phyloP scores from a whole-genome alignment of 768 basidiomycete species.

The Austroboletus eburneus region DNA sequence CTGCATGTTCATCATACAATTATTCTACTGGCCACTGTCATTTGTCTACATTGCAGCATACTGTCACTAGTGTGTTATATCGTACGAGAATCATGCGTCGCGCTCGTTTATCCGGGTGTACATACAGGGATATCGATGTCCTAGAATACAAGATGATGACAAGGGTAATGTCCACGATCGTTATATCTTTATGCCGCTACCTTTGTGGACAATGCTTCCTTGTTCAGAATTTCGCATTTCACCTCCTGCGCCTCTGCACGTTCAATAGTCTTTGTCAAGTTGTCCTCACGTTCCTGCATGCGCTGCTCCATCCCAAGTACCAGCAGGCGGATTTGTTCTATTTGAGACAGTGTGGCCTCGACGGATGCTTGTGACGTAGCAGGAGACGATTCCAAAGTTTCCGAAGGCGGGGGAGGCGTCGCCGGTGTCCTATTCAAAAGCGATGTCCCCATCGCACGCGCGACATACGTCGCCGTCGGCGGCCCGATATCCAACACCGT shows the following conservation, averaged over 20 bases:
- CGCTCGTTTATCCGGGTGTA: background rate
- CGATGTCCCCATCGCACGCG: slow-evolving; percentile 27
- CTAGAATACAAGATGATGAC: slow-evolving; percentile 23
- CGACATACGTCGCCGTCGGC: slow-evolving; percentile 26
- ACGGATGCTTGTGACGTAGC: slow-evolving; percentile 23
- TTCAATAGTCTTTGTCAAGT: slow-evolving; percentile 54
- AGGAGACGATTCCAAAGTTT: slow-evolving; percentile 10
- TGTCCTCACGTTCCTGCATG: slow-evolving; percentile 58
- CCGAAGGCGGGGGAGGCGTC: slow-evolving; percentile 15
- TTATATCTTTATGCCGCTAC: slow-evolving; percentile 6
- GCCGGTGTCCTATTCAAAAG: slow-evolving; percentile 21
- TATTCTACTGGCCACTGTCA: slow-evolving; percentile 26
- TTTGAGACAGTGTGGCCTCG: slow-evolving; percentile 50
- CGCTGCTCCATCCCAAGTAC: slow-evolving; percentile 76
- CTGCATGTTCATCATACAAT: slow-evolving; percentile 22
- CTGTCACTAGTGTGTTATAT: slow-evolving; percentile 19
- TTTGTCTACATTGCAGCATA: slow-evolving; percentile 30
- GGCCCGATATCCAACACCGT: slow-evolving; percentile 36
- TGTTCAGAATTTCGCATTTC: slow-evolving; percentile 48
- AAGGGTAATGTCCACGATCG: slow-evolving; percentile 6
- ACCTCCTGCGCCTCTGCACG: slow-evolving; percentile 57
- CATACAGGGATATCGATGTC: slow-evolving; percentile 12
- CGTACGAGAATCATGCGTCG: background rate
- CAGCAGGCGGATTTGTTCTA: slow-evolving; percentile 65
- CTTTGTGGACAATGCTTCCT: slow-evolving; percentile 32